Base-by-base conservation (phyloP, 2,329 filamentous ascomycete genomes). In the Fusarium begoniae region DNA sequence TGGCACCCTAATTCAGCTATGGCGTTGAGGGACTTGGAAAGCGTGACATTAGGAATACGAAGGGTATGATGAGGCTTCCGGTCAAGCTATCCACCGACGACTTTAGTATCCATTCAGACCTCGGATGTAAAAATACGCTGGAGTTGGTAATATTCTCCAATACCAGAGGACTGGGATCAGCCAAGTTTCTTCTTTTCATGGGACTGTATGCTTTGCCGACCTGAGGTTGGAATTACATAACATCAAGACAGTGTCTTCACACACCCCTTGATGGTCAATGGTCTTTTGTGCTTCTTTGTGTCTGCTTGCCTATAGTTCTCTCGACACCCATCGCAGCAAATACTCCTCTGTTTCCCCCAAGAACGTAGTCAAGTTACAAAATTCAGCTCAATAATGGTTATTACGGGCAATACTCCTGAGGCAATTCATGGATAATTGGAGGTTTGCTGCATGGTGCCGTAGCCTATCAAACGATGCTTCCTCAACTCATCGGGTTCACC, bases 1-100 rank as follows among this genome's bases (percentile, higher is more conserved):
- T 70, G 64, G 66, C 69, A 72, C 69, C 67, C 73, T 72, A 74
- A 71, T 77, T 73, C 73, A 76, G 70, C 75, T 73, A 66, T 72
- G 77, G 77, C 75, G 77, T 79, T 78, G 71, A 63, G 74, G 77
- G 62, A 77, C 75, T 68, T 75, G 71, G 72, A 73, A 73, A 78
- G 75, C 72, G 72, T 73, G 73, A 69, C 66, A 75, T 78, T 76
- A 61, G 72, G 69, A 74, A 77, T 72, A 72, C 73, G 55, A 74
- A 72, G 69, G 70, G 69, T 67, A 74, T 68, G 77, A 70, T 74
- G 53, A 58, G 64, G 69, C 70, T 77, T 78, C 74, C 54, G 69
- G 63, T 67, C 61, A 77, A 72, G 70, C 74, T 68, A 73, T 72
- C 70, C 68, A 51, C 62, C 68, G 54, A 65, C 56, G 63, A 72